Percentiles rank a stretch among this genome's conserved stretches.
Evolutionary conservation across 768 basidiomycete genomes (phyloP).

Genomic region (Candolleomyces eurysporus): DNA sequence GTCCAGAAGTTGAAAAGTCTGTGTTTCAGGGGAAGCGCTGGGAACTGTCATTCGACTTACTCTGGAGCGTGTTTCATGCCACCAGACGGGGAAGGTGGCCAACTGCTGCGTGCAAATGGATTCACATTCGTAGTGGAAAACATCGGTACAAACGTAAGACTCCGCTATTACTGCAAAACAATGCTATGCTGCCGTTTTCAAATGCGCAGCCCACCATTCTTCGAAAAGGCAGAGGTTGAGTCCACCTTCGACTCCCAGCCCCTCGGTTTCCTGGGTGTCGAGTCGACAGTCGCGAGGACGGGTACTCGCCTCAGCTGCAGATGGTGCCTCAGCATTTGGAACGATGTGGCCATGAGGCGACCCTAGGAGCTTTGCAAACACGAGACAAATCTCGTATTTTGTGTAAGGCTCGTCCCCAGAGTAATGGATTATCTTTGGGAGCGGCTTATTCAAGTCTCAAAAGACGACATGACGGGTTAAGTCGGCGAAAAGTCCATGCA

Average conservation of each 20-base stretch:
- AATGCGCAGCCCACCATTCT: conserved; percentile 75
- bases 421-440: conserved; percentile 84
- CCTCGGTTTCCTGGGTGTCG: conserved; percentile 72
- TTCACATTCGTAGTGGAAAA: no score
- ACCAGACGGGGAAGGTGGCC: no score
- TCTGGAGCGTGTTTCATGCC: no score
- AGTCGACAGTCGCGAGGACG: conserved; percentile 82
- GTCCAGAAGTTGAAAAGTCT: no score
- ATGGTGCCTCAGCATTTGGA: conserved; percentile 67
- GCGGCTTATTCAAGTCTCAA: conserved; percentile 33
- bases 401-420: conserved; percentile 80
- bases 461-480: neutral
- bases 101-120: no score
- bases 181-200: conserved; percentile 25
- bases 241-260: conserved; percentile 56
- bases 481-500: neutral
- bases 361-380: conserved; percentile 69
- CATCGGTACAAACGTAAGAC: no score
- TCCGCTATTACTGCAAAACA: neutral
- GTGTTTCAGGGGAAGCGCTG: no score
- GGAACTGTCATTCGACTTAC: no score
- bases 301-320: conserved; percentile 60
- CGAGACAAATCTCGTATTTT: conserved; percentile 89
- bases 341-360: conserved; percentile 74
- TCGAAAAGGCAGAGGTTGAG: conserved; percentile 70